Evolutionary conservation across 805 yeast genomes (phyloP), one percentile per base, ranked within the genome.

Genomic region (Kuraishia hungarica): DNA sequence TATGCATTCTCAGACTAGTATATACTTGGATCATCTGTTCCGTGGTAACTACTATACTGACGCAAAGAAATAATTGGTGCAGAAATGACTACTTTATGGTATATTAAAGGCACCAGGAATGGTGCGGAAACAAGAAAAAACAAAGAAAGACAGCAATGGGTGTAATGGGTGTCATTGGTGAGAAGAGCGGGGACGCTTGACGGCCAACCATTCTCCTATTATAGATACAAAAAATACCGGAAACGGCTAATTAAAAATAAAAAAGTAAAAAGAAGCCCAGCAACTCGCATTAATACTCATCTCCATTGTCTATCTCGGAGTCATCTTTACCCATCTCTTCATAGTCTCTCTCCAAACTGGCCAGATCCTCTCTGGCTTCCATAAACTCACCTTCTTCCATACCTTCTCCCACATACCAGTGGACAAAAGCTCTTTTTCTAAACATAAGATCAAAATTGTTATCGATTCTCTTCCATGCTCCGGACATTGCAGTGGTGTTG

Each of bases 361-460:
- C 96, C 72, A 90, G 81, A 69, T 90, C 94, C 76, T 84, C 97
- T 77, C 96, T 89, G 55, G 97, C 97, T 76, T 90, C 97, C 59
- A 89, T 83, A 72, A 90, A 90, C 76, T 90, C 97, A 69, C 97
- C 96, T 75, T 90, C 97, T 73, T 90, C 97, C 96, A 90, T 89
- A 77, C 97, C 97, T 76, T 90, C 97, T 67, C 96, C 96, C 57
- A 90, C 97, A 67, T 88, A 90, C 97, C 97, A 90, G 78, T 90
- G 97, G 58, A 90, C 97, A 69, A 90, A 90, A 51, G 97, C 97
- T 74, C 97, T 88, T 81, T 90, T 90, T 64, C 89, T 78, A 77
- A 89, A 90, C 97, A 90, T 90, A 71, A 90, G 82, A 73, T 90
- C 97, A 76, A 90, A 90, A 76, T 90, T 90, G 72, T 83, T 82